Percentiles rank a stretch among this genome's conserved stretches.
phyloP scores from a whole-genome alignment of 2,329 filamentous ascomycete genomes.

The Zarea fungicola region DNA sequence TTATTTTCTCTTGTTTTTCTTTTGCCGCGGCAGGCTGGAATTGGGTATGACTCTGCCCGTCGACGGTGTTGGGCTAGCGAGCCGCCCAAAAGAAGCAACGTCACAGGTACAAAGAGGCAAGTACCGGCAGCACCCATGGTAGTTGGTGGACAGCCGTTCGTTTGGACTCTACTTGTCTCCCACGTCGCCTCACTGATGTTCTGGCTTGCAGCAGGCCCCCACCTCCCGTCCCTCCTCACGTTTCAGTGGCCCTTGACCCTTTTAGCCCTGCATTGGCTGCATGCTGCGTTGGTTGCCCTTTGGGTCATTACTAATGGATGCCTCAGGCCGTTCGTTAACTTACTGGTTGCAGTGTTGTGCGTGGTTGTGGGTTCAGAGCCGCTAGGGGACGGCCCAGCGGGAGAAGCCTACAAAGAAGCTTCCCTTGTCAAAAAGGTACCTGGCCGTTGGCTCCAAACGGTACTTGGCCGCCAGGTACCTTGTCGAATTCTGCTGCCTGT shows the following conservation, averaged over 20 bases:
- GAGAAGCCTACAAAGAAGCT: not conserved
- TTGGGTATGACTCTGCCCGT: not conserved
- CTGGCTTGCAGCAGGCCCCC: too few species aligned
- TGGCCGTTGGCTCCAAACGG: not conserved
- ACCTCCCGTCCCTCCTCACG: too few species aligned
- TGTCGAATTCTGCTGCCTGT: too few species aligned
- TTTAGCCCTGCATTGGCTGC: too few species aligned
- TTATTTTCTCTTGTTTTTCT: too few species aligned
- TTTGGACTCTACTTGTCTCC: not conserved
- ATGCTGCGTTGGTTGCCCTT: too few species aligned
- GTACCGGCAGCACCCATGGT: not conserved
- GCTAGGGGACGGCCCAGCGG: not conserved
- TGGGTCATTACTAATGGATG: too few species aligned
- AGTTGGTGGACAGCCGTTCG: not conserved
- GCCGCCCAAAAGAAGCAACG: too few species aligned
- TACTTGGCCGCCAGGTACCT: not conserved
- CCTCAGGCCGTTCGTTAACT: too few species aligned
- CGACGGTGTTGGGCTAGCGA: too few species aligned
- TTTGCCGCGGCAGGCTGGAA: not conserved
- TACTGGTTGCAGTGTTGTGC: too few species aligned
- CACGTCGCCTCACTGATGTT: conserved; percentile 1
- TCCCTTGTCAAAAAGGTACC: not conserved
- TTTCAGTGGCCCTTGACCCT: too few species aligned
- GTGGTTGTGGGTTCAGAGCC: not conserved
- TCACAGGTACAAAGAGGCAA: conserved; percentile 1